Evolutionary conservation across 139 green algal genomes (phyloP).

Genomic region (Volvox reticuliferus): DNA sequence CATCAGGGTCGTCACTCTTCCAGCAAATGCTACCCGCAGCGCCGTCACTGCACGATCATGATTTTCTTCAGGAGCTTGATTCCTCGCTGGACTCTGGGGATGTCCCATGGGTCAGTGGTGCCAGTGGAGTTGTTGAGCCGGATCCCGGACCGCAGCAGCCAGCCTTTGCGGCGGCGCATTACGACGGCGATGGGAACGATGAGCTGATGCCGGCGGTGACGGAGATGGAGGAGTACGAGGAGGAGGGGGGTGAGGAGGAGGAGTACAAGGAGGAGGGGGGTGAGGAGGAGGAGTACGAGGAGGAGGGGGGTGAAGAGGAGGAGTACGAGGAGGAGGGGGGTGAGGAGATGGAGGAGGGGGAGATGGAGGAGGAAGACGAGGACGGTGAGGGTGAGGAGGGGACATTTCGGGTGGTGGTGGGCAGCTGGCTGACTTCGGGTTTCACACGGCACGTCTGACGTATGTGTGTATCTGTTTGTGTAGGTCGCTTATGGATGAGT

Average conservation of each 20-base stretch:
- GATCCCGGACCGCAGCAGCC: not conserved
- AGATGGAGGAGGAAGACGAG: not conserved
- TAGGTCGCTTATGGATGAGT: no score
- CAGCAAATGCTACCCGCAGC: no score
- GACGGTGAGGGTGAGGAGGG: not conserved
- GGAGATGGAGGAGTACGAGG: not conserved
- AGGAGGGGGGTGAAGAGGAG: not conserved
- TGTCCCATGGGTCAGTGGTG: no score
- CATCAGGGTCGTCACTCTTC: no score
- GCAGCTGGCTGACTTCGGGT: constrained; percentile 6
- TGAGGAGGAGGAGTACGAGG: no score
- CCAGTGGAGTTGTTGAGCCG: no score
- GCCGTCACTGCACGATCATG: no score
- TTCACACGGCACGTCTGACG: no score
- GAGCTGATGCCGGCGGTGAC: not conserved
- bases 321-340: not conserved
- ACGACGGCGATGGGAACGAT: not conserved
- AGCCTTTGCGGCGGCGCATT: not conserved
- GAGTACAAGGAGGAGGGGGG: no score
- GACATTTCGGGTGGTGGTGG: constrained; percentile 20
- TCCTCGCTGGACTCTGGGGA: no score
- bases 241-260: no score
- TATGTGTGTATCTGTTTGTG: not conserved
- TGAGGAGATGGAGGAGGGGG: not conserved
- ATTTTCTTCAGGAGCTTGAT: no score